A percentile compares a stretch with the other conserved stretches of the same genome.
Conservation (phyloP, 2,329 filamentous ascomycete species). For the Penicillium capsulatum region DNA sequence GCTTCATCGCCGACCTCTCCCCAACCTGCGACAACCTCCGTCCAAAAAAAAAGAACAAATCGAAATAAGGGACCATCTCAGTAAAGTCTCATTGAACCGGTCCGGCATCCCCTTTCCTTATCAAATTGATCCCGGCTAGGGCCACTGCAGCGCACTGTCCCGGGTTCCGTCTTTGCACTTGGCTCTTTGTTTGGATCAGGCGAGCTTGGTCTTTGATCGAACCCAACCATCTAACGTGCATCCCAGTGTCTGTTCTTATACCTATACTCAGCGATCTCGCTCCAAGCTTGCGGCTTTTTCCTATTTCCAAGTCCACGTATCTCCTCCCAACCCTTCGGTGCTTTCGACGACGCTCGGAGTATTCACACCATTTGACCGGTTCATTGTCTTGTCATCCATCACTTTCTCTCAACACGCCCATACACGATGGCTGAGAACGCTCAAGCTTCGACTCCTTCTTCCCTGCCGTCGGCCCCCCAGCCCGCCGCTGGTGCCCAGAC, state of each 20-base stretch:
- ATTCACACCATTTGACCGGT: constrained; percentile 7
- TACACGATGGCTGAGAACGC: constrained; percentile 72
- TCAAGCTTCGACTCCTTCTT: constrained; percentile 57
- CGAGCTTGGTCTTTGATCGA: constrained; percentile 12
- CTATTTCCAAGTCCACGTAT: not conserved
- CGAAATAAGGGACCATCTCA: no score
- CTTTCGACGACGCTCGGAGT: not conserved
- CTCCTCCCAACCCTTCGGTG: not conserved
- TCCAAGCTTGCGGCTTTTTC: not conserved
- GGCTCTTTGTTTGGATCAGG: constrained; percentile 17
- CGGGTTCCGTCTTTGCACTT: constrained; percentile 6
- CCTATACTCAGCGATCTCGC: constrained; percentile 6
- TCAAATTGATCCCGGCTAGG: no score
- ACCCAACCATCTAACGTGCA: constrained; percentile 4
- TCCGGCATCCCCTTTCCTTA: no score
- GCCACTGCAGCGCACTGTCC: not conserved
- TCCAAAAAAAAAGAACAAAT: constrained; percentile 2
- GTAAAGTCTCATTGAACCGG: no score
- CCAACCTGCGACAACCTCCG: constrained; percentile 16
- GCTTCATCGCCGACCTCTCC: constrained; percentile 15
- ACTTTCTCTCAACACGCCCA: constrained; percentile 21
- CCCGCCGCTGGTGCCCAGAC: constrained; percentile 67
- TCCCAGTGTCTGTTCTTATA: constrained; percentile 13
- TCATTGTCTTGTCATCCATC: constrained; percentile 18
- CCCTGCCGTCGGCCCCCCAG: constrained; percentile 67